Evolutionary conservation across 192 early-diverging fungal species (phyloP), one percentile per base, ranked within the genome.

Genomic region (Coemansia sp.): DNA sequence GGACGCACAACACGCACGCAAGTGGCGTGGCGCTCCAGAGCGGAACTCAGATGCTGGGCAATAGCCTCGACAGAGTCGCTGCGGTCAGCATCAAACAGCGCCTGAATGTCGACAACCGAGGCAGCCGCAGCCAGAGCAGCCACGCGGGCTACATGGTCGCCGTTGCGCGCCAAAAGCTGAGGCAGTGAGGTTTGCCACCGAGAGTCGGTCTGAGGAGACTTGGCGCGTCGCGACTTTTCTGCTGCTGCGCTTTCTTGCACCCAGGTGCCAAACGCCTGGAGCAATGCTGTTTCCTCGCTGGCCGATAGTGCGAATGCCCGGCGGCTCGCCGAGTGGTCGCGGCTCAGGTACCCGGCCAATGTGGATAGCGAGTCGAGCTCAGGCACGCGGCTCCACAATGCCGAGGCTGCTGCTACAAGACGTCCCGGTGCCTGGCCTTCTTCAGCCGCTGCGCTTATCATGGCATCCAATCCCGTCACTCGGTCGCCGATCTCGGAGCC

Each of bases 81-180:
- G 55, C 70, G 66, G 53, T 73, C 50, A 7, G 72, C 73, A 46
- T 83, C 81, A 47, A 83, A 83, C 61, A 83, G 50, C n/a, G 63
- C 70, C 70, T 83, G 81, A 40, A 74, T 36, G 50, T 83, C 76
- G 40, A 83, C 67, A 0, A 50, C 69, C 33, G 78, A 70, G 5
- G 67, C 57, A 1, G 81, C 81, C 44, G 72, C 33, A 3, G 72
- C 61, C 52, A 83, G 62, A 44, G 81, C 70, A 38, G 78, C 60
- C 8, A 78, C 67, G 34, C 76, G 60, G 0, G 55, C 33, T 5
- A 71, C 65, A 47, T 64, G 67, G 55, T 78, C 81, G 38, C 67
- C 67, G 70, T 72, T 70, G 68, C 81, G 75, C 31, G 65, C 65
- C 43, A 83, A 64, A 64, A 83, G 66, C 31, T 58, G 66, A 15